Conservation (phyloP, 2,329 filamentous ascomycete species). For the Coniochaeta prunicola region DNA sequence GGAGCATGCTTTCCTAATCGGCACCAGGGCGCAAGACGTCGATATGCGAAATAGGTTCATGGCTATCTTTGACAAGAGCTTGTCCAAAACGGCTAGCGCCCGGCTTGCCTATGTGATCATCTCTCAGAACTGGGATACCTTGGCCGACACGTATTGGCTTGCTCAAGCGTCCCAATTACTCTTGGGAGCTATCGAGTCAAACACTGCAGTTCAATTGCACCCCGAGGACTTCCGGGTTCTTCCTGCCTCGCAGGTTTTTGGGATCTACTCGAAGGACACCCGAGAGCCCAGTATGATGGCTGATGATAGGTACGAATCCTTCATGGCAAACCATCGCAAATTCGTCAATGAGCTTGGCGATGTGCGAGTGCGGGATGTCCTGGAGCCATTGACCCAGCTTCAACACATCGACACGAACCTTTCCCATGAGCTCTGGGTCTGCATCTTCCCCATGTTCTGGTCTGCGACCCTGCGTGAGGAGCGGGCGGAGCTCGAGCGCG, state of each 20-base stretch:
- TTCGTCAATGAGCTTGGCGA: constrained; percentile 81
- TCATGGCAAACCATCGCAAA: constrained; percentile 72
- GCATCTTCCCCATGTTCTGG: constrained; percentile 91
- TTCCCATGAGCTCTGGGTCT: constrained; percentile 84
- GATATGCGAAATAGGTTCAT: constrained; percentile 97
- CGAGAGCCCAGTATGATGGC: constrained; percentile 60
- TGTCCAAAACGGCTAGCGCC: constrained; percentile 86
- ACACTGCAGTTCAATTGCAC: constrained; percentile 69
- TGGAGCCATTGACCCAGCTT: constrained; percentile 84
- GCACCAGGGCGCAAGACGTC: constrained; percentile 85
- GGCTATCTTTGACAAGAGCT: constrained; percentile 87
- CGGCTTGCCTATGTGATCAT: constrained; percentile 83
- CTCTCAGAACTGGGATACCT: constrained; percentile 93
- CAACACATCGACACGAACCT: constrained; percentile 82
- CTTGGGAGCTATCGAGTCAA: constrained; percentile 84
- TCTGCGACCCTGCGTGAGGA: constrained; percentile 82
- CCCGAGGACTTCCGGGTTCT: constrained; percentile 76
- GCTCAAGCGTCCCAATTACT: constrained; percentile 91
- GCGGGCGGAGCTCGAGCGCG: constrained; percentile 81
- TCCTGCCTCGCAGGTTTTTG: constrained; percentile 65
- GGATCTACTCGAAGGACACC: constrained; percentile 63
- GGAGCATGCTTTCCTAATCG: constrained; percentile 97
- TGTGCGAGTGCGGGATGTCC: constrained; percentile 77
- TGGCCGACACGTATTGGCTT: constrained; percentile 94
- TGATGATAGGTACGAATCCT: constrained; percentile 73